A percentile compares a stretch with the other conserved stretches of the same genome.
Conservation (phyloP, 108 stramenopile species). For the Conticribra guillardii region DNA sequence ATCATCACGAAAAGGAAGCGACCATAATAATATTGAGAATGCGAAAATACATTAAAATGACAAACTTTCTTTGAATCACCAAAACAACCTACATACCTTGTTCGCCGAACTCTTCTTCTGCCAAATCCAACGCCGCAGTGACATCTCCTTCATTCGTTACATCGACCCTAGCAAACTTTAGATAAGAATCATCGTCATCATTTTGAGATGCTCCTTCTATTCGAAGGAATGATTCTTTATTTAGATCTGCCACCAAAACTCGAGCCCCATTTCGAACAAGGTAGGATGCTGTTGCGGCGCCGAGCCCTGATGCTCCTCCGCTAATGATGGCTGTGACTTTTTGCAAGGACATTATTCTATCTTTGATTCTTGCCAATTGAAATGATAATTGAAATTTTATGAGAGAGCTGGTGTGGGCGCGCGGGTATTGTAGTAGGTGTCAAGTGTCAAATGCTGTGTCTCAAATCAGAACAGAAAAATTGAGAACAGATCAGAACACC, state of each 20-base stretch:
- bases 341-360: slow-evolving; percentile 23
- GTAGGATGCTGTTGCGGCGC: slow-evolving; percentile 84
- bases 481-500: too few relatives aligned
- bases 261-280: slow-evolving; percentile 75
- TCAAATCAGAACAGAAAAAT: too few relatives aligned
- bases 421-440: too few relatives aligned
- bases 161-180: slow-evolving; percentile 68
- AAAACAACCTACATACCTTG: slow-evolving; percentile 21
- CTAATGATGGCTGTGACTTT: slow-evolving; percentile 71
- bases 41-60: neutral
- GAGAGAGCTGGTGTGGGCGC: too few relatives aligned
- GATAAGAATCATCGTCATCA: slow-evolving; percentile 12
- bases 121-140: slow-evolving; percentile 56
- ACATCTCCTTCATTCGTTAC: slow-evolving; percentile 71
- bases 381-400: too few relatives aligned
- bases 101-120: slow-evolving; percentile 70
- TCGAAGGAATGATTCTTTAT: slow-evolving; percentile 53
- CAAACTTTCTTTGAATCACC: neutral
- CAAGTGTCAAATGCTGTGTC: too few relatives aligned
- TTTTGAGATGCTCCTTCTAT: slow-evolving; percentile 20
- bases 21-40: neutral
- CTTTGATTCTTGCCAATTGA: too few relatives aligned
- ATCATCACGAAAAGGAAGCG: neutral
- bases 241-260: slow-evolving; percentile 88
- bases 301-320: slow-evolving; percentile 92